Conservation (phyloP, 345 rosid species). For the Brassica napus region Da-Ae NC_063449.1:36150001-36150500, state of each 20-base stretch:
- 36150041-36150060: slow-evolving; percentile 5
- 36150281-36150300: slow-evolving; percentile 53
- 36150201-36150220: slow-evolving; percentile 95
- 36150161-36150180: slow-evolving; percentile 64
- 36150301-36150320: slow-evolving; percentile 81
- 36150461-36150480: slow-evolving; percentile 45
- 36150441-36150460: slow-evolving; percentile 51
- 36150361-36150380: slow-evolving; percentile 72
- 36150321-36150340: slow-evolving; percentile 84
- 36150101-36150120: slow-evolving; percentile 85
- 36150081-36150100: slow-evolving; percentile 78
- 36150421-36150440: slow-evolving; percentile 65
- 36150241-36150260: slow-evolving; percentile 73
- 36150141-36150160: slow-evolving; percentile 82
- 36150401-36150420: slow-evolving; percentile 73
- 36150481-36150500: slow-evolving; percentile 44
- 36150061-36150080: slow-evolving; percentile 99
- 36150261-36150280: slow-evolving; percentile 52
- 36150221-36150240: slow-evolving; percentile 63
- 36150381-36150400: slow-evolving; percentile 56
- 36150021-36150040: background rate
- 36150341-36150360: slow-evolving; percentile 62
- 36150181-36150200: slow-evolving; percentile 51
- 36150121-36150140: slow-evolving; percentile 97
- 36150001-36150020: background rate